Conservation (phyloP, 306 rosid genomes). For the Malus orientalis region DNA sequence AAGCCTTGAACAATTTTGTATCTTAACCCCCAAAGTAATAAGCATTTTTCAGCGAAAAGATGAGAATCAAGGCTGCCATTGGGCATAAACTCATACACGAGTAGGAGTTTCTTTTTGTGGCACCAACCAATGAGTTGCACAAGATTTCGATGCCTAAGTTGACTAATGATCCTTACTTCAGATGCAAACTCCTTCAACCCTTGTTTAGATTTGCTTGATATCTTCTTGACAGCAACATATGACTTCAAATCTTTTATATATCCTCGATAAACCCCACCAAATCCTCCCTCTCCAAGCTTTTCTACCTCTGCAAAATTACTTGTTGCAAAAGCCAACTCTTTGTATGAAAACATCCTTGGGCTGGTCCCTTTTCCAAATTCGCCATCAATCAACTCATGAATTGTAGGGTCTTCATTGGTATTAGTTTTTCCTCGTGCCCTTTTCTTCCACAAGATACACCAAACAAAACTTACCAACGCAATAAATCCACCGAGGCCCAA, state of each 20-base stretch:
- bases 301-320: not conserved
- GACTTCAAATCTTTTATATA: conserved; percentile 10
- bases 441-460: not conserved
- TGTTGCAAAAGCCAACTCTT: not conserved
- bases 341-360: not conserved
- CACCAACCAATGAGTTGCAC: conserved; percentile 36
- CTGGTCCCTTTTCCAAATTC: not conserved
- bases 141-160: conserved; percentile 6
- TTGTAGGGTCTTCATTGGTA: no score
- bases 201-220: not conserved
- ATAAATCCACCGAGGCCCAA: not conserved
- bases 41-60: not conserved
- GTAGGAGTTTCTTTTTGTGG: conserved; percentile 20
- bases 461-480: not conserved
- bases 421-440: no score
- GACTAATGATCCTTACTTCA: not conserved
- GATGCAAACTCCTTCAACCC: not conserved
- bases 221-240: not conserved
- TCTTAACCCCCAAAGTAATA: conserved; percentile 19
- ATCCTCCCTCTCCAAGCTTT: not conserved
- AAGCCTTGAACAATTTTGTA: conserved; percentile 18
- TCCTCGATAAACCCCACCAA: not conserved
- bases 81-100: conserved; percentile 20
- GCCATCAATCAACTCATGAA: not conserved
- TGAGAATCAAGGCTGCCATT: conserved; percentile 22